Percentiles rank a stretch among this genome's conserved stretches.
Evolutionary conservation across 441 rosid species (phyloP).

Genomic region (Bruguiera hainesii): DNA sequence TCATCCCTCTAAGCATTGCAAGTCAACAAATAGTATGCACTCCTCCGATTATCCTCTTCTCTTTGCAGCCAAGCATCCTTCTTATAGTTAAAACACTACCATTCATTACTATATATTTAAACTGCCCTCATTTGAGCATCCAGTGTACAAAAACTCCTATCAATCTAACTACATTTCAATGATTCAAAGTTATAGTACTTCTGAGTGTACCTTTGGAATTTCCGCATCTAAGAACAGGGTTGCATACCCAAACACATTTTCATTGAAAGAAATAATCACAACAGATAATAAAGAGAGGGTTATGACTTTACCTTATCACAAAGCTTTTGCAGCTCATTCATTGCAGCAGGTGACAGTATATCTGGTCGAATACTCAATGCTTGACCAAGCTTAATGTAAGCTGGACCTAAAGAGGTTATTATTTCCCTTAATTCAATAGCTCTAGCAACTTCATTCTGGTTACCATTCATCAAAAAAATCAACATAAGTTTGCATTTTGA

Average conservation of each 20-base stretch:
- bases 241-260: not conserved
- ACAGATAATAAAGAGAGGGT: slow-evolving; percentile 7
- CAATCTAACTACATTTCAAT: not conserved
- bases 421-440: slow-evolving; percentile 97
- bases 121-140: too few relatives aligned
- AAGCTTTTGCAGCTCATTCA: slow-evolving; percentile 94
- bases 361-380: slow-evolving; percentile 99
- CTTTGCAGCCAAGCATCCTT: too few relatives aligned
- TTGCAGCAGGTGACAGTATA: slow-evolving; percentile 87
- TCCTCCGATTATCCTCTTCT: too few relatives aligned
- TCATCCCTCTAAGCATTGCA: too few relatives aligned
- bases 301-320: slow-evolving; percentile 79
- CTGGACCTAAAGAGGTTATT: slow-evolving; percentile 96
- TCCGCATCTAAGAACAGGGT: not conserved
- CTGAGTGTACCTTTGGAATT: not conserved
- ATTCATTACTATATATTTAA: too few relatives aligned
- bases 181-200: not conserved
- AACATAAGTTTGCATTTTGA: not conserved
- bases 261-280: slow-evolving; percentile 5
- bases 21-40: too few relatives aligned
- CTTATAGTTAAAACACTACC: too few relatives aligned
- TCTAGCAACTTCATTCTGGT: slow-evolving; percentile 92
- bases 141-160: too few relatives aligned
- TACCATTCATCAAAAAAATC: slow-evolving; percentile 15
- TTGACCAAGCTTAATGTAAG: slow-evolving; percentile 95